These are phyloP conservation scores for Verticillium isaacii DNA, from an alignment of 2,329 filamentous ascomycete genomes.

Conservation along the genomic window DNA sequence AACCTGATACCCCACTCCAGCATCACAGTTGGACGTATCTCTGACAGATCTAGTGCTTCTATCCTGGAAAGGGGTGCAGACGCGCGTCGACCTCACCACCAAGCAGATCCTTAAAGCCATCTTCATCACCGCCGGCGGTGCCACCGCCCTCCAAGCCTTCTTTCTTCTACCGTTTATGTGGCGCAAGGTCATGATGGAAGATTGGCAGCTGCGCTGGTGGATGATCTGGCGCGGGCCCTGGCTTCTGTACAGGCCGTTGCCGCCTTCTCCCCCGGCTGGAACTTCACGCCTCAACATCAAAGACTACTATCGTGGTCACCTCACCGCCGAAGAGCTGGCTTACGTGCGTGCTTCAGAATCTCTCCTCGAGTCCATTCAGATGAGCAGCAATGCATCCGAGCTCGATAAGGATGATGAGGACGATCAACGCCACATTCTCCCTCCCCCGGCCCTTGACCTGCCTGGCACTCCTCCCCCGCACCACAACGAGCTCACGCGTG, in stretches of 20 bases:
- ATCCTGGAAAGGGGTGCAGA: constrained; percentile 35
- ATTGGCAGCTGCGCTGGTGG: constrained; percentile 46
- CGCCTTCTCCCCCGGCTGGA: constrained; percentile 28
- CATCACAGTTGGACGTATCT: neutral
- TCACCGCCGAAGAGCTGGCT: constrained; percentile 39
- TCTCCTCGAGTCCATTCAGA: constrained; percentile 27
- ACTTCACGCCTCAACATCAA: constrained; percentile 38
- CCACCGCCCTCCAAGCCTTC: constrained; percentile 33
- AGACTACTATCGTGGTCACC: constrained; percentile 44
- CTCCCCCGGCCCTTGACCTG: constrained; percentile 20
- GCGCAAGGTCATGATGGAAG: constrained; percentile 42
- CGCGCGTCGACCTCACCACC: constrained; percentile 15
- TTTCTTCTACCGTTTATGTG: constrained; percentile 51
- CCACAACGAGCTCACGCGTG: neutral
- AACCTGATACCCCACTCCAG: too few species aligned
- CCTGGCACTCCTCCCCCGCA: constrained; percentile 7
- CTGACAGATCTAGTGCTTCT: constrained; percentile 40
- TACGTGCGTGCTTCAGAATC: constrained; percentile 27
- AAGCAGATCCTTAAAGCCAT: constrained; percentile 26
- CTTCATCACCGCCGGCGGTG: constrained; percentile 36
- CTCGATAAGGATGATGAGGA: constrained; percentile 23
- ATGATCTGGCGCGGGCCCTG: constrained; percentile 42
- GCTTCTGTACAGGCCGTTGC: constrained; percentile 32
- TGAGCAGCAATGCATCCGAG: constrained; percentile 12
- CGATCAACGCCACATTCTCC: constrained; percentile 19